Evolutionary conservation across 2,329 filamentous ascomycete genomes (phyloP).

Genomic region (Fulvia fulva): DNA sequence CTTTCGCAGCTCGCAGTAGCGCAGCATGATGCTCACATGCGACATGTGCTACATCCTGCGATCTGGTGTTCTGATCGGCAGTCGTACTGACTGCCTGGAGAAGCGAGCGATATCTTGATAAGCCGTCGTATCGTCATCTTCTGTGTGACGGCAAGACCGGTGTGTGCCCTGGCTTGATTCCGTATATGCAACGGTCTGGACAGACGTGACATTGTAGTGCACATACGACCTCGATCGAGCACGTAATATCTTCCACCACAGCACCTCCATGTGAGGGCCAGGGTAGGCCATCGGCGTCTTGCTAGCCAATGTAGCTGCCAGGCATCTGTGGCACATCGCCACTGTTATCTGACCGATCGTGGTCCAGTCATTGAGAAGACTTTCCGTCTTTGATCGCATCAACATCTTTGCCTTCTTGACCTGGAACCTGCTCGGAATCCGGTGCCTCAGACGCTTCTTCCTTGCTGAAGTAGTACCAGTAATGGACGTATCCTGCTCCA

Average conservation of each 20-base stretch:
- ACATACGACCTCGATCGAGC: no score
- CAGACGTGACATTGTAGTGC: no score
- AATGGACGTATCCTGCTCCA: slow-evolving; percentile 13
- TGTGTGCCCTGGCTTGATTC: no score
- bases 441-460: neutral
- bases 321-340: neutral
- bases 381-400: slow-evolving; percentile 14
- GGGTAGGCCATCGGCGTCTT: neutral
- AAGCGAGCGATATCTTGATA: neutral
- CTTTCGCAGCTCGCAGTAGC: neutral
- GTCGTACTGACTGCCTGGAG: neutral
- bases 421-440: slow-evolving; percentile 2
- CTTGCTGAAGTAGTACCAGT: slow-evolving; percentile 15
- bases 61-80: neutral
- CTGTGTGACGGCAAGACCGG: neutral
- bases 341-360: neutral
- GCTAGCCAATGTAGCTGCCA: neutral
- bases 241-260: no score
- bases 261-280: neutral
- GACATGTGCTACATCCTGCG: neutral
- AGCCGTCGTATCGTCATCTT: neutral
- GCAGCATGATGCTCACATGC: neutral
- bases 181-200: no score
- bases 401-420: slow-evolving; percentile 11
- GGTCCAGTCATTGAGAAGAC: slow-evolving; percentile 7